Conservation (phyloP, 352 stramenopile species). For the Pythium apleroticum region DNA sequence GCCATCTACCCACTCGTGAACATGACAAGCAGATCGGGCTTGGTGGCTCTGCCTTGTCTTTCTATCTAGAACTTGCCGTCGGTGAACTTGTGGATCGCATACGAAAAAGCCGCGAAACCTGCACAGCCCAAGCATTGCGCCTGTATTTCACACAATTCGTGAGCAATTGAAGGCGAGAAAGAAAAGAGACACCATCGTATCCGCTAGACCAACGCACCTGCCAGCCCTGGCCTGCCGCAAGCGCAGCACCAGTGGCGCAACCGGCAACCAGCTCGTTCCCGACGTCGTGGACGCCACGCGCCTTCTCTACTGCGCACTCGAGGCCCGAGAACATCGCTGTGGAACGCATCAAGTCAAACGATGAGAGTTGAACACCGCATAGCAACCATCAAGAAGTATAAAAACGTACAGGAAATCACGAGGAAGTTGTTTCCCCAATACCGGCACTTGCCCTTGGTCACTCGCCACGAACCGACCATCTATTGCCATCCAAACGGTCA, state of each 20-base stretch:
- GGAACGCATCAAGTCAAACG: neutral
- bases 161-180: neutral
- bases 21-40: neutral
- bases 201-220: conserved; percentile 33
- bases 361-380: neutral
- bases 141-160: conserved; percentile 4
- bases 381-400: conserved; percentile 2
- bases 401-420: conserved; percentile 66
- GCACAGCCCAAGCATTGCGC: conserved; percentile 93
- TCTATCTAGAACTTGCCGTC: conserved; percentile 61
- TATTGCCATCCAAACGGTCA: conserved; percentile 20
- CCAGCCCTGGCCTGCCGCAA: conserved; percentile 92
- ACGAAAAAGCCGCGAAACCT: conserved; percentile 91
- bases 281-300: conserved; percentile 93
- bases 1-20: neutral
- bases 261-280: conserved; percentile 93
- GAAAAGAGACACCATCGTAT: neutral
- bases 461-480: conserved; percentile 64
- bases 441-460: conserved; percentile 73
- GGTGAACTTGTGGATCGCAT: conserved; percentile 89
- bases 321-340: conserved; percentile 93
- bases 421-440: conserved; percentile 90
- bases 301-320: conserved; percentile 94
- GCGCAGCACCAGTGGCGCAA: conserved; percentile 93
- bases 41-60: neutral